phyloP scores from a whole-genome alignment of 441 rosid genomes.

The Jatropha podagrica region DNA sequence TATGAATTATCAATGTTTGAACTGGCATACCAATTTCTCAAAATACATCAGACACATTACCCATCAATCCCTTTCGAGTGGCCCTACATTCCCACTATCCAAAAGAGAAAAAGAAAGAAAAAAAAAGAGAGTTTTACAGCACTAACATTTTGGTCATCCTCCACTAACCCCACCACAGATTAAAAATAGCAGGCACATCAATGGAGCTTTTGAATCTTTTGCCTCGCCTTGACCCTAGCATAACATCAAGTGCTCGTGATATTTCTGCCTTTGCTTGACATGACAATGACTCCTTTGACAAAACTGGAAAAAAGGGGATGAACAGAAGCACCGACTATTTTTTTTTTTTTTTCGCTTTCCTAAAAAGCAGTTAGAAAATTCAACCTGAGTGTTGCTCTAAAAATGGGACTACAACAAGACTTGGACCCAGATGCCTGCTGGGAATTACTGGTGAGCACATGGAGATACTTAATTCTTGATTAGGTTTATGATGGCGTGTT shows the following conservation, averaged over 20 bases:
- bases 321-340: conserved; percentile 26
- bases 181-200: conserved; percentile 21
- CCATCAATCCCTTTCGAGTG: conserved; percentile 39
- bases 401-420: conserved; percentile 5
- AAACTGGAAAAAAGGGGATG: conserved; percentile 11
- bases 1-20: conserved; percentile 15
- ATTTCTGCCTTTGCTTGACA: conserved; percentile 19
- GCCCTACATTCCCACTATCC: conserved; percentile 47
- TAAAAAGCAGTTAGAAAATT: not conserved
- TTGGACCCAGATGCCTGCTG: conserved; percentile 23
- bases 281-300: conserved; percentile 30
- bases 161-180: conserved; percentile 41
- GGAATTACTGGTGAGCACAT: conserved; percentile 9
- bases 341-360: not conserved
- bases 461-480: not conserved
- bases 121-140: conserved; percentile 21
- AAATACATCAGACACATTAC: conserved; percentile 25
- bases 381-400: not conserved
- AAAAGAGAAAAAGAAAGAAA: conserved; percentile 18
- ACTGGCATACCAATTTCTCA: conserved; percentile 36
- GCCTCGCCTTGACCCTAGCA: conserved; percentile 28
- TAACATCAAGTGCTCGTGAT: conserved; percentile 27
- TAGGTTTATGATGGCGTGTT: conserved; percentile 52
- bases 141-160: conserved; percentile 39
- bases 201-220: conserved; percentile 28